Conservation (phyloP, 306 rosid species). For the Argentina anserina region DNA sequence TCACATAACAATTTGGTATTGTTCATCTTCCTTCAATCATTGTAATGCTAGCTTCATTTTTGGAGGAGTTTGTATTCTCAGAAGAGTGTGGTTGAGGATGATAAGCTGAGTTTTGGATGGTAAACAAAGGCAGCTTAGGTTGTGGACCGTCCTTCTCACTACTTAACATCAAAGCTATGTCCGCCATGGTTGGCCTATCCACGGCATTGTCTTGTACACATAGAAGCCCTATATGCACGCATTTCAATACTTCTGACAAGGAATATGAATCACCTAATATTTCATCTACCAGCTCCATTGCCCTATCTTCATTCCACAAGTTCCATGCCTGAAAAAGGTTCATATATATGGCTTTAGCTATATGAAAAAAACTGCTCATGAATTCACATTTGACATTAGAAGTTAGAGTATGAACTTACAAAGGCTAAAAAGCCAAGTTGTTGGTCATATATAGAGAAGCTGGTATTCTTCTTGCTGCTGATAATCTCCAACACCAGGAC, state of each 20-base stretch:
- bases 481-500: conserved; percentile 32
- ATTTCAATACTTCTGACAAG: conserved; percentile 4
- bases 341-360: no score
- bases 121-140: conserved; percentile 22
- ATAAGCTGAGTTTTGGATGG: conserved; percentile 1
- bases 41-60: no score
- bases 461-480: conserved; percentile 23
- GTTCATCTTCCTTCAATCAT: no score
- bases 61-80: no score
- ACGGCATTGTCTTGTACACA: conserved; percentile 22
- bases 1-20: no score
- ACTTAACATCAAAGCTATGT: conserved; percentile 16
- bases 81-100: background rate
- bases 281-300: conserved; percentile 12
- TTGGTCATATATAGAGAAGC: conserved; percentile 9
- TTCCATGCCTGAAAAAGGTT: background rate
- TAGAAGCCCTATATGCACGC: conserved; percentile 19
- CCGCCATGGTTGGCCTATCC: conserved; percentile 28
- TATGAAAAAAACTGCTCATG: background rate
- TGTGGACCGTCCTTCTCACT: conserved; percentile 16
- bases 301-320: conserved; percentile 12
- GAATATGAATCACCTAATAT: conserved; percentile 1
- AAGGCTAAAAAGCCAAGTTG: conserved; percentile 24
- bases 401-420: conserved; percentile 14
- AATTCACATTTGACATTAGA: background rate